Evolutionary conservation across 2,329 filamentous ascomycete genomes (phyloP), one percentile per base, ranked within the genome.

Genomic region (Emericellopsis cladophorae): DNA sequence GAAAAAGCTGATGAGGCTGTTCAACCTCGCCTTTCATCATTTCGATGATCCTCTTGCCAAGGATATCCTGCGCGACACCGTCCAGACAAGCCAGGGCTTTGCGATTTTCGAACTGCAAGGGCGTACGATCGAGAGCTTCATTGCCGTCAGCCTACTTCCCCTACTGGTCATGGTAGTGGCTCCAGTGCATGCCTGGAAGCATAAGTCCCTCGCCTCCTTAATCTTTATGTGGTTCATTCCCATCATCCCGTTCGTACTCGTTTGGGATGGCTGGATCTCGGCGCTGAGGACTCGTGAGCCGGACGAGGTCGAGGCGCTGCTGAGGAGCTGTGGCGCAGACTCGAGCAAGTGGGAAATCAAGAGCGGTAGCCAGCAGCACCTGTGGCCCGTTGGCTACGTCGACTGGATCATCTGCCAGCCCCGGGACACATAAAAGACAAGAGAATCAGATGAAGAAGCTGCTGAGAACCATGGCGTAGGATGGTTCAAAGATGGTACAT

Each of bases 51-150:
- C 61, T 4, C 58, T 78, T 15, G 83, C 79, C 1, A 60, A 55
- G 22, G 65, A 67, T 8, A 80, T 86, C 24, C 55, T 89, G 26
- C 65, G 65, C 40, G 77, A 82, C 53, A 81, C 79, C 0, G 57
- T 85, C 31, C 66, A 74, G 49, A 83, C 74, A 0, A 72, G 74
- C 40, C 71, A 82, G 45, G 81, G 74, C 0, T 80, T 86, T 49
- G 79, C 71, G 8, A 83, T 88, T 44, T 78, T 87, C 46, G 82
- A 87, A 59, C 67, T 87, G n/a, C 81, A 86, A 56, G 77, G 81
- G 48, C 74, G 82, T 26, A 67, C 66, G 14, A 47, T 78, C 2
- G 56, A 65, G 2, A 72, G 75, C 29, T 56, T 81, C 33, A 45
- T 80, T 18, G 68, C 71, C 4, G 64, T 73, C 35, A 58, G 70